phyloP scores from a whole-genome alignment of 164 flowering plant species.

The Platanus orientalis region DNA sequence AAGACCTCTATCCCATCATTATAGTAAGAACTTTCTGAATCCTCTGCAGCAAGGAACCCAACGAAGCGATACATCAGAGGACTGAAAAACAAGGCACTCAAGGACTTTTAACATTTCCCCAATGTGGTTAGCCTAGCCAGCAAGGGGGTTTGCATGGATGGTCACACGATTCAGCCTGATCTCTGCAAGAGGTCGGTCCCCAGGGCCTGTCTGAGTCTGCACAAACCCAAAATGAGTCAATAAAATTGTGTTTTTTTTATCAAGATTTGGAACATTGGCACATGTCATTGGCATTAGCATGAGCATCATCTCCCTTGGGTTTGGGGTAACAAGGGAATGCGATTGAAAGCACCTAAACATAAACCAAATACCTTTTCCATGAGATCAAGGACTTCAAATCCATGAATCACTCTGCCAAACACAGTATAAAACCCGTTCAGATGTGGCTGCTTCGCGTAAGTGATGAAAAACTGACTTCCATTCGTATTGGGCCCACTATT shows the following conservation, averaged over 20 bases:
- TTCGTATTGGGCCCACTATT: constrained; percentile 96
- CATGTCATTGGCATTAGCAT: not conserved
- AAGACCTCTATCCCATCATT: not conserved
- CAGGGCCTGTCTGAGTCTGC: constrained; percentile 54
- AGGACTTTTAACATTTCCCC: not conserved
- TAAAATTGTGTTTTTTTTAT: not conserved
- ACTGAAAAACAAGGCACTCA: not conserved
- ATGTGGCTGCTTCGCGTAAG: constrained; percentile 91
- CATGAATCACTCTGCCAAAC: constrained; percentile 96
- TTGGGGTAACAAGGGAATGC: not conserved
- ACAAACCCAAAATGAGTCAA: constrained; percentile 6
- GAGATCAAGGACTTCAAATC: constrained; percentile 93
- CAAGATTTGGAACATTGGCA: not conserved
- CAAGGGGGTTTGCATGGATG: constrained; percentile 95
- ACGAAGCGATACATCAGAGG: not conserved
- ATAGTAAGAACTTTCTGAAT: not conserved
- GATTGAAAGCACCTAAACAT: not conserved
- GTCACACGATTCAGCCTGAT: constrained; percentile 92
- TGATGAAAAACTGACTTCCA: constrained; percentile 90
- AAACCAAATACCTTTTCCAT: constrained; percentile 76
- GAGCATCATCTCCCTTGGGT: not conserved
- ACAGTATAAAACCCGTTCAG: constrained; percentile 91
- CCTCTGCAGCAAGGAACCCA: not conserved
- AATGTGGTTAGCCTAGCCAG: constrained; percentile 41
- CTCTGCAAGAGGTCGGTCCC: constrained; percentile 61